phyloP scores from a whole-genome alignment of 805 yeast species.

The Myxozyma vanderwaltii region DNA sequence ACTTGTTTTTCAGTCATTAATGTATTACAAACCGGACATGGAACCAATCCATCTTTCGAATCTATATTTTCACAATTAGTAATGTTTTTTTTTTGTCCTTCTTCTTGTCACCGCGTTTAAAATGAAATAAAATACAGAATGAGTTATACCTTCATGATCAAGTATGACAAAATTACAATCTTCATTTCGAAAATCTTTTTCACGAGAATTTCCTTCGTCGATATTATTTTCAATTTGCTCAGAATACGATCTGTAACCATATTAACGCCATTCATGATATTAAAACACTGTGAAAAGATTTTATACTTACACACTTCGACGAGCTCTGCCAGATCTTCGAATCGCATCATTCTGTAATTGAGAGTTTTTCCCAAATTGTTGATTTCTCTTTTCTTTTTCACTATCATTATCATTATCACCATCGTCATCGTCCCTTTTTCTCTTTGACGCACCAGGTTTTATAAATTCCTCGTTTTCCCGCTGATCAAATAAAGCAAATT shows the following conservation, averaged over 20 bases:
- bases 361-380: not conserved
- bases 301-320: slow-evolving; percentile 10
- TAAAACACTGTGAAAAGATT: not conserved
- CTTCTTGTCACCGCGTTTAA: too few relatives aligned
- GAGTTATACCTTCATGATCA: not conserved
- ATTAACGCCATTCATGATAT: too few relatives aligned
- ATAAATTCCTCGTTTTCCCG: too few relatives aligned
- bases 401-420: not conserved
- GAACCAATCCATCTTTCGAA: slow-evolving; percentile 37
- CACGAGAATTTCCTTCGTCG: not conserved
- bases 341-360: not conserved
- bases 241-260: slow-evolving; percentile 12
- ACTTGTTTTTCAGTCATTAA: slow-evolving; percentile 45
- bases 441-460: too few relatives aligned
- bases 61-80: not conserved
- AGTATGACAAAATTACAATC: not conserved
- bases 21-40: slow-evolving; percentile 68
- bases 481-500: too few relatives aligned
- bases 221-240: slow-evolving; percentile 26
- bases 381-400: not conserved
- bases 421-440: not conserved
- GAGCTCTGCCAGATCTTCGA: slow-evolving; percentile 10
- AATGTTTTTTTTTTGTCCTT: not conserved
- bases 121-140: too few relatives aligned
- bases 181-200: too few relatives aligned